Percentiles rank a stretch among this genome's conserved stretches.
These are phyloP conservation scores for Agmasoma carcini DNA, from an alignment of 371 early-diverging fungal species.

Conservation along the genomic window DNA sequence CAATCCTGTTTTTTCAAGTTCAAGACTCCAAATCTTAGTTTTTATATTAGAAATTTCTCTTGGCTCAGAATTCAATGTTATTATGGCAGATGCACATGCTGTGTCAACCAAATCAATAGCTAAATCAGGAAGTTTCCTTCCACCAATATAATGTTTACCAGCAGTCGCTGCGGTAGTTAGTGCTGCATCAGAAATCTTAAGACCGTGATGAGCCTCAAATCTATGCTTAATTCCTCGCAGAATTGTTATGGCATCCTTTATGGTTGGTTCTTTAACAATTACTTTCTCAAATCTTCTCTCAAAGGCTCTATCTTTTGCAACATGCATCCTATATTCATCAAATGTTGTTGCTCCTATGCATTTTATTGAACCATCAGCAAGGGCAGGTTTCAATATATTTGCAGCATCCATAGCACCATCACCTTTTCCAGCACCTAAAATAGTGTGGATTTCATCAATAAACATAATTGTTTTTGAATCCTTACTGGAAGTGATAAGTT, in stretches of 20 bases:
- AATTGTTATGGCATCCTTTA: slow-evolving; percentile 68
- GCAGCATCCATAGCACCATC: slow-evolving; percentile 76
- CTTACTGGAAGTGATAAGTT: slow-evolving; percentile 76
- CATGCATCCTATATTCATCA: slow-evolving; percentile 66
- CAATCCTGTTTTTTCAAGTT: slow-evolving; percentile 49
- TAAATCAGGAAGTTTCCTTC: slow-evolving; percentile 66
- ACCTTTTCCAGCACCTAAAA: slow-evolving; percentile 62
- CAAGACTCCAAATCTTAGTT: slow-evolving; percentile 51
- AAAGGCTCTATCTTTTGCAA: slow-evolving; percentile 69
- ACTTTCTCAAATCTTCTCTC: slow-evolving; percentile 69
- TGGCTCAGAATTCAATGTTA: slow-evolving; percentile 68
- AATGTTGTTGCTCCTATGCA: slow-evolving; percentile 73
- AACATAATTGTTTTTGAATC: slow-evolving; percentile 77
- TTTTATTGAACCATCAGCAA: slow-evolving; percentile 63
- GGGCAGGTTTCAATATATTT: slow-evolving; percentile 70
- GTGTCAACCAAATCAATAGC: slow-evolving; percentile 76
- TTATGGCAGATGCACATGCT: slow-evolving; percentile 64
- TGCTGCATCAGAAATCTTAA: slow-evolving; percentile 65
- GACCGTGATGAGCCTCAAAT: slow-evolving; percentile 70
- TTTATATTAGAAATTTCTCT: slow-evolving; percentile 60
- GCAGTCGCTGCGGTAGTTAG: slow-evolving; percentile 63
- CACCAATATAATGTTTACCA: slow-evolving; percentile 64
- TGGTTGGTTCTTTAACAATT: slow-evolving; percentile 64
- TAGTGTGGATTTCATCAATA: slow-evolving; percentile 92
- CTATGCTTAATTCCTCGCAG: slow-evolving; percentile 65